A percentile compares a stretch with the other conserved stretches of the same genome.
Conservation (phyloP, 164 flowering plant genomes). For the Euptelea pleiosperma region DNA sequence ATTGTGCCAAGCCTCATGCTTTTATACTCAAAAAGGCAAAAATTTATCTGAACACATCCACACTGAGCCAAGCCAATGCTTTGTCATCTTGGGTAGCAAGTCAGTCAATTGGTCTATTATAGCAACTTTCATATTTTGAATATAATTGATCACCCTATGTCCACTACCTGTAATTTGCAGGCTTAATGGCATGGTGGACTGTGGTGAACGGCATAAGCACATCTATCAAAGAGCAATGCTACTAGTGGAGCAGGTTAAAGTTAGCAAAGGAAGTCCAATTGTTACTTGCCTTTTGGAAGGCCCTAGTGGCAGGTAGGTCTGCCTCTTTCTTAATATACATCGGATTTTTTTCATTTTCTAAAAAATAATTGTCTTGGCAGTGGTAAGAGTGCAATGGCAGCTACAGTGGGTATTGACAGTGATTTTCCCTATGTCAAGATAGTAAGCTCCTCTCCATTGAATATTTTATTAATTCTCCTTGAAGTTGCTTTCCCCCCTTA, state of each 20-base stretch:
- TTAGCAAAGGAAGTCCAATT: slow-evolving; percentile 88
- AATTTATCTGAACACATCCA: too few species aligned
- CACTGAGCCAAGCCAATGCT: too few species aligned
- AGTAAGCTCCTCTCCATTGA: slow-evolving; percentile 45
- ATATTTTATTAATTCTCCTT: slow-evolving; percentile 2
- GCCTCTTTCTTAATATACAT: neutral
- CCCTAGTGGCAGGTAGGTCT: slow-evolving; percentile 78
- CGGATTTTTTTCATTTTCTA: neutral
- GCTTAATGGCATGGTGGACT: slow-evolving; percentile 83
- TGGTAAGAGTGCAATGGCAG: slow-evolving; percentile 94
- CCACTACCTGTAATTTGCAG: slow-evolving; percentile 31
- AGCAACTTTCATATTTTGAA: too few species aligned
- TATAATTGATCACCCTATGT: neutral
- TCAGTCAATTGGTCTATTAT: too few species aligned
- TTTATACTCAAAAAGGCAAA: too few species aligned
- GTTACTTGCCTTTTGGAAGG: slow-evolving; percentile 94
- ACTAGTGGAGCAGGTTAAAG: slow-evolving; percentile 94
- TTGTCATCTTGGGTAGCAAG: too few species aligned
- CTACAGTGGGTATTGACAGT: slow-evolving; percentile 94
- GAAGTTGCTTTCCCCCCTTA: neutral
- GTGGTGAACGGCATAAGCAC: slow-evolving; percentile 78
- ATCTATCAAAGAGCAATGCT: slow-evolving; percentile 82
- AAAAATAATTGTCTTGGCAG: slow-evolving; percentile 39
- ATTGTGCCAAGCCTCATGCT: too few species aligned
- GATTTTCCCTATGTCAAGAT: slow-evolving; percentile 93